These are phyloP conservation scores for Xylogone sp. DNA, from an alignment of 2,329 filamentous ascomycete species.

Conservation along the genomic window DNA sequence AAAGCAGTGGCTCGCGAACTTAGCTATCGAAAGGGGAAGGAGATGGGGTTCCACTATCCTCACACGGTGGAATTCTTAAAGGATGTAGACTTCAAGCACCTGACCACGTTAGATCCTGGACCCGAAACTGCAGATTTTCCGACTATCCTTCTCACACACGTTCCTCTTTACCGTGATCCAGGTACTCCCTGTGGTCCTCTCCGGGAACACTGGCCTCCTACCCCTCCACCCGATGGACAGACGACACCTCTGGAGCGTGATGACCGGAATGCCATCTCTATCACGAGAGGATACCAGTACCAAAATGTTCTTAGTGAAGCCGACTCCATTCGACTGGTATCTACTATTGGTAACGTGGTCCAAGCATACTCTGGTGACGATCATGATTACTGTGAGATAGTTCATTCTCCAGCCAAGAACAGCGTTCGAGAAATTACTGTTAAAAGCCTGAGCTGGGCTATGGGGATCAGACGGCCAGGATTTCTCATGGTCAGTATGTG, in stretches of 20 bases:
- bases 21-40: slow-evolving; percentile 57
- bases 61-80: slow-evolving; percentile 54
- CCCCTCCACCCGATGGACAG: slow-evolving; percentile 57
- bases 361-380: slow-evolving; percentile 95
- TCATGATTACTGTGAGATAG: slow-evolving; percentile 93
- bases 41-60: slow-evolving; percentile 47
- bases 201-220: slow-evolving; percentile 78
- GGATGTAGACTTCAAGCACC: slow-evolving; percentile 33
- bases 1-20: slow-evolving; percentile 69
- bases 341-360: slow-evolving; percentile 74
- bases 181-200: slow-evolving; percentile 85
- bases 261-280: slow-evolving; percentile 71
- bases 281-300: slow-evolving; percentile 86
- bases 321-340: slow-evolving; percentile 72
- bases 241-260: slow-evolving; percentile 52
- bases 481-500: slow-evolving; percentile 87
- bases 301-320: slow-evolving; percentile 84
- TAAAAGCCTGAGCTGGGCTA: slow-evolving; percentile 92
- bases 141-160: slow-evolving; percentile 84
- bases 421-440: slow-evolving; percentile 81
- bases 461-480: slow-evolving; percentile 86
- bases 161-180: slow-evolving; percentile 78
- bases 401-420: slow-evolving; percentile 60
- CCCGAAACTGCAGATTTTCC: slow-evolving; percentile 61
- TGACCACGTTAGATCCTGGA: slow-evolving; percentile 37